Conservation (phyloP, 352 stramenopile genomes). For the Phytophthora sp. region DNA sequence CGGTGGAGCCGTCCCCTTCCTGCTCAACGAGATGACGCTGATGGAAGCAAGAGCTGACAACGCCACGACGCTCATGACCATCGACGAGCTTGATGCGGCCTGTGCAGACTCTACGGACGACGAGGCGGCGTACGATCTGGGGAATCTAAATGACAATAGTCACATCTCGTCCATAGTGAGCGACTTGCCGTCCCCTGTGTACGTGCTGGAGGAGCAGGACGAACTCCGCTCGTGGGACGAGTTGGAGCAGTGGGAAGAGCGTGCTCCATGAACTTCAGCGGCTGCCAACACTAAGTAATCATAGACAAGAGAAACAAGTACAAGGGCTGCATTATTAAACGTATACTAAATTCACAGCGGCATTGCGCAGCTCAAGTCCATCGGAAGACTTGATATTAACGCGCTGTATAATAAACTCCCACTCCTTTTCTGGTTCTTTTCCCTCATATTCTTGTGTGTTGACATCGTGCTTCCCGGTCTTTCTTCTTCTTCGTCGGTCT, state of each 20-base stretch:
- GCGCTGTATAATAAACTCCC: neutral
- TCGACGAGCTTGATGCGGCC: constrained; percentile 41
- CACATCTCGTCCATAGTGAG: constrained; percentile 27
- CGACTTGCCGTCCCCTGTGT: constrained; percentile 30
- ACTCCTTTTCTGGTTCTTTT: constrained; percentile 10
- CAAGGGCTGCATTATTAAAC: constrained; percentile 19
- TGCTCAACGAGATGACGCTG: constrained; percentile 55
- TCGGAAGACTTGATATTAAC: constrained; percentile 26
- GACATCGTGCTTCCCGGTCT: neutral
- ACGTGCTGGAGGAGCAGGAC: constrained; percentile 37
- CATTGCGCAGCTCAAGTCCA: constrained; percentile 20
- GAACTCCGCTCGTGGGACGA: constrained; percentile 35
- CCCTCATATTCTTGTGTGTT: constrained; percentile 5
- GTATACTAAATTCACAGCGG: constrained; percentile 24
- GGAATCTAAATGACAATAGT: constrained; percentile 18
- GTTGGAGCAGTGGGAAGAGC: constrained; percentile 31
- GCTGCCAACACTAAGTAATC: constrained; percentile 1
- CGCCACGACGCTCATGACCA: constrained; percentile 59
- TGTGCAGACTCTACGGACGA: constrained; percentile 20
- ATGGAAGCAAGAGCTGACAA: constrained; percentile 37
- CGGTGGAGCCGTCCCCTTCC: constrained; percentile 44
- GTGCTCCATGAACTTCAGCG: neutral
- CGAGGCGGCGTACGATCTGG: constrained; percentile 43
- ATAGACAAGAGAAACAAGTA: constrained; percentile 16
- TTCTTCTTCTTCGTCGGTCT: constrained; percentile 39